A percentile compares a stretch with the other conserved stretches of the same genome.
phyloP scores from a whole-genome alignment of 1,284 basidiomycete species.

The Sphagnurus paluster region DNA sequence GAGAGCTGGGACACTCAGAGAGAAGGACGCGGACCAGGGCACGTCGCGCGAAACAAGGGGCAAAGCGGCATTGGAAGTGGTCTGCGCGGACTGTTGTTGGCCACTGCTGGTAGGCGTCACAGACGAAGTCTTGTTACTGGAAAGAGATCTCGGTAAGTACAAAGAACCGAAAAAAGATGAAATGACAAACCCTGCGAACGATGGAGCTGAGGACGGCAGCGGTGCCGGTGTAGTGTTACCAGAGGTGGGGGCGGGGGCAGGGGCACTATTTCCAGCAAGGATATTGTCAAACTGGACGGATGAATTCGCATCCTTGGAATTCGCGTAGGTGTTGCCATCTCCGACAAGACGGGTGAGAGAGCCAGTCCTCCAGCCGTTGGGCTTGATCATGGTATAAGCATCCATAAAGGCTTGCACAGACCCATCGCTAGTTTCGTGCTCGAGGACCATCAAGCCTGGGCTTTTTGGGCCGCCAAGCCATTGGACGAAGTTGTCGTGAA shows the following conservation, averaged over 20 bases:
- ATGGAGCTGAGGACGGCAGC: no score
- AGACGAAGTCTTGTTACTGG: background rate
- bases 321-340: conserved; percentile 53
- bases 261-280: conserved; percentile 2
- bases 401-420: conserved; percentile 71
- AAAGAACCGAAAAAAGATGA: no score
- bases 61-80: conserved; percentile 12
- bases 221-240: background rate
- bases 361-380: conserved; percentile 66
- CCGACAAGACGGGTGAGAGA: conserved; percentile 55
- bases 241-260: background rate
- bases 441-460: conserved; percentile 78
- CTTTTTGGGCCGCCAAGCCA: conserved; percentile 66
- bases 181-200: no score
- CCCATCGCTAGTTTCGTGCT: conserved; percentile 75
- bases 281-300: conserved; percentile 17
- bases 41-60: background rate
- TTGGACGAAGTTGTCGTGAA: conserved; percentile 47
- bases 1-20: conserved; percentile 9
- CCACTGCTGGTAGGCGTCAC: background rate
- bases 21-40: conserved; percentile 1
- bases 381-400: conserved; percentile 62
- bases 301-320: conserved; percentile 37
- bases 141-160: no score
- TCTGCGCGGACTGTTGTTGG: background rate